Percentiles rank a stretch among this genome's conserved stretches.
Conservation (phyloP, 768 basidiomycete species). For the Candolleomyces efflorescens region DNA sequence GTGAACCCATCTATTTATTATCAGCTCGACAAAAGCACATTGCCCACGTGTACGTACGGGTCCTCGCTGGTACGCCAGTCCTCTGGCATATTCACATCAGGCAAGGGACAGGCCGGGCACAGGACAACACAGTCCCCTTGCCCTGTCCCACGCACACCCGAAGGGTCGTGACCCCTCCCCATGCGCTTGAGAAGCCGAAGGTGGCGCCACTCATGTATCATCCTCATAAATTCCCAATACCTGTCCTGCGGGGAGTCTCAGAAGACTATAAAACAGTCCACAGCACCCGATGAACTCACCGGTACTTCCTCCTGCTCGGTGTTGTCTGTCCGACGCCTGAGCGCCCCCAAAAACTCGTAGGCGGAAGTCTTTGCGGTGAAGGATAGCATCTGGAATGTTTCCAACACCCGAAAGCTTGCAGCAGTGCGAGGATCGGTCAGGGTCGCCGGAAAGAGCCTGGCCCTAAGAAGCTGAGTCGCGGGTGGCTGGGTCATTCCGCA, state of each 20-base stretch:
- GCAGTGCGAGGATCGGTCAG: no score
- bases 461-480: no score
- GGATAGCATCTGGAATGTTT: conserved; percentile 6
- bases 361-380: background rate
- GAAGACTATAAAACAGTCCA: no score
- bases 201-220: conserved; percentile 17
- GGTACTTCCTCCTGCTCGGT: conserved; percentile 1
- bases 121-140: conserved; percentile 17
- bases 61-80: conserved; percentile 12
- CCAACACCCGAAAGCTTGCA: conserved; percentile 1
- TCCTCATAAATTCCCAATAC: conserved; percentile 14
- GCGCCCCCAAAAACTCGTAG: background rate
- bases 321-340: conserved; percentile 17
- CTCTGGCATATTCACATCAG: conserved; percentile 15
- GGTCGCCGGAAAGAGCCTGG: no score
- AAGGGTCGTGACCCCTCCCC: conserved; percentile 10
- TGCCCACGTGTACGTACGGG: background rate
- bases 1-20: conserved; percentile 19
- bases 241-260: no score
- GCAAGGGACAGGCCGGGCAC: conserved; percentile 18
- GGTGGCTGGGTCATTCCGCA: no score
- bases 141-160: conserved; percentile 10
- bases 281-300: background rate
- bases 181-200: conserved; percentile 14
- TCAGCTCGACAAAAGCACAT: no score